Evolutionary conservation across 768 basidiomycete genomes (phyloP), one percentile per base, ranked within the genome.

Genomic region (Kwoniella sp.): DNA sequence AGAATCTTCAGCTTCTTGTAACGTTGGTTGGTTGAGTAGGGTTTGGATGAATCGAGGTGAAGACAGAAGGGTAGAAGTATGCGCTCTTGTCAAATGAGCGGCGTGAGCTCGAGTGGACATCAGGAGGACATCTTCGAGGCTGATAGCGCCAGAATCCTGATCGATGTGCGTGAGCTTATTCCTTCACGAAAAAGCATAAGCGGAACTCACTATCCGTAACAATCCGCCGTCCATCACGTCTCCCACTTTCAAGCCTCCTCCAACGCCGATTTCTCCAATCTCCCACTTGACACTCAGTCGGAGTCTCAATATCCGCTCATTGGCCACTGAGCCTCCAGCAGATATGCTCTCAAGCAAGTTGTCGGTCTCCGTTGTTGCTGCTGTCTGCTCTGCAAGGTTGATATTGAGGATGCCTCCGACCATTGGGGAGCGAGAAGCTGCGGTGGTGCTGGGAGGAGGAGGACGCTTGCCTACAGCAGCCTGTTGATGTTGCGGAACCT

Each of bases 211-310:
- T 36, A 92, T 82, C 30, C 66, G 77, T 44, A 89, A 49, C 82
- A 40, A 63, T 79, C 7, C 82, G 81, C 2, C 52, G 22, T 87
- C 72, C 52, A 79, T 73, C 8, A 80, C 71, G 22, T 86, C 86
- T 21, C 84, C 83, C 9, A 81, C 77, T 24, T 86, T 81, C 29
- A 90, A 79, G 22, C 79, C 74, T 22, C 87, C 85, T 2, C 88
- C 90, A 21, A 90, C 81, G 15, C 89, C 88, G 24, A 85, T 84
- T 63, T 84, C 83, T 48, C 86, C 85, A 1, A 90, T 87, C 71
- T 90, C 87, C 92, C 92, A 96, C 56, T 82, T 82, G 13, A 90
- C 87, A n/a, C 84, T 81, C 55, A 93, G 87, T 29, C 81, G 83
- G 49, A 89, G 80, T 48, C 84, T 84, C 76, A 94, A 87, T 1